Percentiles rank a stretch among this genome's conserved stretches.
phyloP scores from a whole-genome alignment of 2,329 filamentous ascomycete genomes.

The Pestalotiopsis sp. region DNA sequence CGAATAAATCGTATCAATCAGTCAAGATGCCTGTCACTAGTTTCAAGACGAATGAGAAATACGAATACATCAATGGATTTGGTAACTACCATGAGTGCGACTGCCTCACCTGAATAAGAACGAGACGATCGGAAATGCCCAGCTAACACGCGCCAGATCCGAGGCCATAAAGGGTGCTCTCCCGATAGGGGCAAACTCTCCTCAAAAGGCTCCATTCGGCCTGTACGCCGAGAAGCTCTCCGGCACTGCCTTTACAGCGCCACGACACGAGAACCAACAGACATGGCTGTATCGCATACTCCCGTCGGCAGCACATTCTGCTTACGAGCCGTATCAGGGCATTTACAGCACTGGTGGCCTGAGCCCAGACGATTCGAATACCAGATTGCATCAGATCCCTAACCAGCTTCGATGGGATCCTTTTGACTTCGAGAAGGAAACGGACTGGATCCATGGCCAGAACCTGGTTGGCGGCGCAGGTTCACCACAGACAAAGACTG shows the following conservation, averaged over 20 bases:
- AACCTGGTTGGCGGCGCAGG: conserved; percentile 78
- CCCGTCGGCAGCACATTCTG: conserved; percentile 64
- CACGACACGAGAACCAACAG: conserved; percentile 69
- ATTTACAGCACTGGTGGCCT: conserved; percentile 25
- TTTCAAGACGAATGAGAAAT: conserved; percentile 42
- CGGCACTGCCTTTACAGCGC: conserved; percentile 72
- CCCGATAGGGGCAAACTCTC: conserved; percentile 77
- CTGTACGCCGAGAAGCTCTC: conserved; percentile 83
- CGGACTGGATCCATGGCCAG: conserved; percentile 57
- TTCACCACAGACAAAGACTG: conserved; percentile 77
- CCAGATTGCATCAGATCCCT: conserved; percentile 65
- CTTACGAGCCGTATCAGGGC: conserved; percentile 45
- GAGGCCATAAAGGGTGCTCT: conserved; percentile 77
- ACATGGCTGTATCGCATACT: conserved; percentile 69
- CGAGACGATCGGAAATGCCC: no score
- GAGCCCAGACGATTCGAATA: conserved; percentile 32
- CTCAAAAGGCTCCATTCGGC: conserved; percentile 76
- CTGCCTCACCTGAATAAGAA: not conserved
- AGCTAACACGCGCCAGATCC: conserved; percentile 50
- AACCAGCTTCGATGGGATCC: conserved; percentile 82
- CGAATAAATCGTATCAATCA: not conserved
- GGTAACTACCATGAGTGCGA: conserved; percentile 68
- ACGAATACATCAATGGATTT: conserved; percentile 72
- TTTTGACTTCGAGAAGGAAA: conserved; percentile 66
- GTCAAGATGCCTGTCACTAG: conserved; percentile 36